Evolutionary conservation across 805 yeast genomes (phyloP).

Genomic region (Metschnikowia matae): DNA sequence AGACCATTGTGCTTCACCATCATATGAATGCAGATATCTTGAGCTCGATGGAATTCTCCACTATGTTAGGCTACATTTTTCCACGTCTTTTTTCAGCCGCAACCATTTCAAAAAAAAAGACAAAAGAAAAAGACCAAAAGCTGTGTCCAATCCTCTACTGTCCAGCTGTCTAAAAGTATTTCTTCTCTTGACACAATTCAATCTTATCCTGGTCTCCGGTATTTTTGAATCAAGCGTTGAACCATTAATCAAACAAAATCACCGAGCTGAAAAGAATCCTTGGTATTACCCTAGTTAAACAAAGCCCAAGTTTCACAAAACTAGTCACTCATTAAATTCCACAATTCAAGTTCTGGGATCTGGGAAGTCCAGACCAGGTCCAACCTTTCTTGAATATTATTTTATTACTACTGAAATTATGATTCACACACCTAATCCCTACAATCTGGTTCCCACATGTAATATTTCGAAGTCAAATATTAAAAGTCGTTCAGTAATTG

Average conservation of each 20-base stretch:
- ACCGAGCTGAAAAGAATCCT: slow-evolving; percentile 93
- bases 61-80: slow-evolving; percentile 88
- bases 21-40: slow-evolving; percentile 84
- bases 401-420: no score
- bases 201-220: slow-evolving; percentile 92
- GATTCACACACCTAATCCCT: no score
- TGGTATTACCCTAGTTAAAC: slow-evolving; percentile 81
- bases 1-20: slow-evolving; percentile 52
- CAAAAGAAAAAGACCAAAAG: slow-evolving; percentile 84
- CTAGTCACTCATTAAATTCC: slow-evolving; percentile 39
- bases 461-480: no score
- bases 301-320: slow-evolving; percentile 96
- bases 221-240: no score
- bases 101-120: slow-evolving; percentile 74
- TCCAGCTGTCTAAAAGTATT: slow-evolving; percentile 86
- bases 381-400: no score
- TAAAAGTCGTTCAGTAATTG: no score
- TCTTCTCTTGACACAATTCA: slow-evolving; percentile 89
- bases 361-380: no score
- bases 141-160: slow-evolving; percentile 93
- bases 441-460: no score
- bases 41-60: slow-evolving; percentile 91
- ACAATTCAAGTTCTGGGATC: no score
- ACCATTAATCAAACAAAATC: slow-evolving; percentile 97
- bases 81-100: slow-evolving; percentile 95